Base-by-base conservation (phyloP, 2,329 filamentous ascomycete genomes). In the Colletotrichum graminicola region DNA sequence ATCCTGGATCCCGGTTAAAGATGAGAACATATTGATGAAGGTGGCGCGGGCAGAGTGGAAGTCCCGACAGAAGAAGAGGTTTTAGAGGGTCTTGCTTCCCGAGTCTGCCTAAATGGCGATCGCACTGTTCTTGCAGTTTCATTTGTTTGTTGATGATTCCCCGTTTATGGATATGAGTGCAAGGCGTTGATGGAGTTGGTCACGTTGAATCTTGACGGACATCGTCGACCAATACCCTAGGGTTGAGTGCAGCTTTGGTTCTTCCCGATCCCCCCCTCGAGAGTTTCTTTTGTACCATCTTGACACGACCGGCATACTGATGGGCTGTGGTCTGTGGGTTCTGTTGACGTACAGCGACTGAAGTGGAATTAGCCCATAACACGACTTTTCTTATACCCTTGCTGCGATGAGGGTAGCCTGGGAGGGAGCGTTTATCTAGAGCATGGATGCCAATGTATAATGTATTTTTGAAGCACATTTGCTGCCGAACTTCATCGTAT, bases 21-120 rank as follows among this genome's bases (percentile, higher is more conserved):
- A 99, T 77, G 94, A 97, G 78, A 94, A 98, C 79, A 82, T 97
- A 69, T 87, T 99, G 77, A 97, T 99, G 94, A 92, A 91, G 76
- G 94, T 98, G 70, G 91, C 94, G 34, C 92, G 92, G 78, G 91
- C 93, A 18, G 95, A 98, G 83, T 98, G 93, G 89, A 97, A 93
- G 84, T 81, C 84, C 61, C 87, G 89, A 74, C 83, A 86, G 74
- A 81, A 80, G 77, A 87, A 83, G 77, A 79, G 78, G 75, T 64
- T 72, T 18, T 82, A 80, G 77, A 71, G 75, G 39, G 65, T 67
- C 55, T 69, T 66, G n/a, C 67, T 75, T 71, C 71, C 61, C 16
- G 23, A 57, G 21, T 47, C 36, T 34, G 36, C 62, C 59, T 62
- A 4, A 63, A 47, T 11, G 39, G 29, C 41, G 29, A 18, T 16